Evolutionary conservation across 805 yeast genomes (phyloP), one percentile per base, ranked within the genome.

Genomic region (Starmerella bacillaris): DNA sequence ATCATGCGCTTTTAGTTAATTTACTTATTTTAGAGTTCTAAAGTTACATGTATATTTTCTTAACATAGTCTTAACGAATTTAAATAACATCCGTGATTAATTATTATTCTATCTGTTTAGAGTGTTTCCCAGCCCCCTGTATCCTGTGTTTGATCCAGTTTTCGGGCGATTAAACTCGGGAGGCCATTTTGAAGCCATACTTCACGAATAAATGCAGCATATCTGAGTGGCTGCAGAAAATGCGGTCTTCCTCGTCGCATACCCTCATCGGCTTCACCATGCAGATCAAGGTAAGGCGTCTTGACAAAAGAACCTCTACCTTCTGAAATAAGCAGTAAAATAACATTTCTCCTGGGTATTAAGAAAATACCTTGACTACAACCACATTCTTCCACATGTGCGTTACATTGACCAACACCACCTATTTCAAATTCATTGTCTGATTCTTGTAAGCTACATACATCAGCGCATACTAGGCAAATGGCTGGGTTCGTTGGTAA

Each of bases 61-160:
- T n/a, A n/a, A n/a, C n/a, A n/a, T n/a, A n/a, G n/a, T n/a, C n/a
- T n/a, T n/a, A n/a, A n/a, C n/a, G n/a, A n/a, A n/a, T n/a, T n/a
- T n/a, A n/a, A n/a, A n/a, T n/a, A n/a, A n/a, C n/a, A n/a, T n/a
- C n/a, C n/a, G n/a, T n/a, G n/a, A n/a, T n/a, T n/a, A n/a, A n/a
- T n/a, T n/a, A n/a, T n/a, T n/a, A n/a, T 22, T 22, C n/a, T n/a
- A 22, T 22, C n/a, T 17, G 21, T 14, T 33, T 24, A 80, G 41
- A 78, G 58, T 2, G 89, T 78, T 46, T 78, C 89, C 98, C 98
- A 86, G 0, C 98, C 98, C 6, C 98, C 98, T 26, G 76, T 70
- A 54, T 86, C 96, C 22, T 75, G 56, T 5, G 67, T 68, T 27
- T 75, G 71, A 47, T 86, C 96, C 12, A 86, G 63, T 44, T 73